Base-by-base conservation (phyloP, 163 green algal species). In the Scenedesmus sp. region DNA sequence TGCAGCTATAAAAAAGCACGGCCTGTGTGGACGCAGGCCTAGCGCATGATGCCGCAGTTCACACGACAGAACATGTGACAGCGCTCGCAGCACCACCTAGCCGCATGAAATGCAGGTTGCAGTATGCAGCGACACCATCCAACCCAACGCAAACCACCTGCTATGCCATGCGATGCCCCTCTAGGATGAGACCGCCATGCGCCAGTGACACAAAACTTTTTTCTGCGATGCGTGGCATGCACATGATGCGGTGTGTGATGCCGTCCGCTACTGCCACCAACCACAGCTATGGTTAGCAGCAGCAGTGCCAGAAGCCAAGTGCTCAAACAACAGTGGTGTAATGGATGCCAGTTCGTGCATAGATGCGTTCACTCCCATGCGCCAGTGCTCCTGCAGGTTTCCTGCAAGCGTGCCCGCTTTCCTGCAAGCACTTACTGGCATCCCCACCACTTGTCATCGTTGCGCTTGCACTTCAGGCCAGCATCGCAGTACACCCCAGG, bases 361-460 rank as follows among this genome's bases (percentile, higher is more conserved):
- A 20, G 2, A 70, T 70, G 59, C 62, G 66, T 8, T 4, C 66
- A 76, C 66, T 76, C 66, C 18, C 62, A 70, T 7, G 20, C 34
- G 10, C 9, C 64, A 73, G 10, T 73, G 64, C 64, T 73, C 10
- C 64, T 76, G 66, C 66, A 76, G 26, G 66, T 34, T 76, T 34
- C 66, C 66, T 76, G 66, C 66, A 76, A 34, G 66, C 66, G 2
- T 10, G 2, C 16, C 26, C 66, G 18, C 66, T 26, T 76, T 76
- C 57, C 55, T 54, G 16, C 83, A 74, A 20, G 56, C 59, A 18
- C 66, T 89, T 82, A 89, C 62, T 81, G 62, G 70, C 86, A 90
- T 13, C 86, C 86, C 86, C 86, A 90, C 86, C 86, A 90, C 15
- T 90, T 84, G 4, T 55, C 70, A 56, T 90, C 86, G 70, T 90